Percentiles rank a stretch among this genome's conserved stretches.
phyloP scores from a whole-genome alignment of 2,329 filamentous ascomycete genomes.

The Calonectria pseudoreteaudii region DNA sequence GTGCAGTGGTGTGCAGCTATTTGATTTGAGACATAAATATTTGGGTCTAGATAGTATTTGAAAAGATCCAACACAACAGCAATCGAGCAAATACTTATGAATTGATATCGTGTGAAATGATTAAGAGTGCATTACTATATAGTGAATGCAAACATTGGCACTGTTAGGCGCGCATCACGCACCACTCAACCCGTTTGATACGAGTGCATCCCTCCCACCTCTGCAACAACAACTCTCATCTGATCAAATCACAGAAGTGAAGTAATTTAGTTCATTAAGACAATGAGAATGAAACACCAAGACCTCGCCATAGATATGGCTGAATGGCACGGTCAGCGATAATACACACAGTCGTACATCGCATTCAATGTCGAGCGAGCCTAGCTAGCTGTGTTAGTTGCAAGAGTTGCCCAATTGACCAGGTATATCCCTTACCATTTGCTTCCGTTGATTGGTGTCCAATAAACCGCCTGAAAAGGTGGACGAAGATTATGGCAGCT shows the following conservation, averaged over 20 bases:
- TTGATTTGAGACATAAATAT: not conserved
- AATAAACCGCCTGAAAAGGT: not conserved
- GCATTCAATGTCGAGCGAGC: not conserved
- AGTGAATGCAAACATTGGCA: not conserved
- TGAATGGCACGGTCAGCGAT: not conserved
- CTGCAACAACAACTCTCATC: not conserved
- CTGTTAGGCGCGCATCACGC: not conserved
- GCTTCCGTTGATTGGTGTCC: not conserved
- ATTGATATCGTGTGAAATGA: not conserved
- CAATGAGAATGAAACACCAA: not conserved
- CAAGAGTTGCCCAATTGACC: too few species aligned
- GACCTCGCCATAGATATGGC: accelerated
- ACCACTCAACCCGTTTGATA: not conserved
- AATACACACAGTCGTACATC: not conserved
- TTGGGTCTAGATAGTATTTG: not conserved
- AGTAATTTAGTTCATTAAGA: not conserved
- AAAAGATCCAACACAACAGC: too few species aligned
- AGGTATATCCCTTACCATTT: not conserved
- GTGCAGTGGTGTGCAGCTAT: not conserved
- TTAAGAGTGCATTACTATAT: not conserved
- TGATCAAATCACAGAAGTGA: not conserved
- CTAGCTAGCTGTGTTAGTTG: not conserved
- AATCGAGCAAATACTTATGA: not conserved
- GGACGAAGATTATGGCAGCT: not conserved
- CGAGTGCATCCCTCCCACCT: not conserved